phyloP scores from a whole-genome alignment of 2,329 filamentous ascomycete species.

The Cladosporium sp. region DNA sequence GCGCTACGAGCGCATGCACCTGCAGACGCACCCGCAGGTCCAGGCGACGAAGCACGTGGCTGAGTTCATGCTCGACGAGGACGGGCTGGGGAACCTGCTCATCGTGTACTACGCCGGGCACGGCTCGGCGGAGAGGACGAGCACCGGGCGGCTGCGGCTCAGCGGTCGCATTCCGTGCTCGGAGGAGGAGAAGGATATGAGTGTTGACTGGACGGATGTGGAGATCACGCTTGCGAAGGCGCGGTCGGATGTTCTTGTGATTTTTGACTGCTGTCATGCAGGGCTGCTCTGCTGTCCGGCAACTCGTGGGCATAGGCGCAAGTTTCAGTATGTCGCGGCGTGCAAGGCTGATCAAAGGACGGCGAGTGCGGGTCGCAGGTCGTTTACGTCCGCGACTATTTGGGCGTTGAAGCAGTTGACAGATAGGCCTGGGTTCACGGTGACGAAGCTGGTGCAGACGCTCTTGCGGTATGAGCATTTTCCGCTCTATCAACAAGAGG shows the following conservation, averaged over 20 bases:
- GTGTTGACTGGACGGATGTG: constrained; percentile 2
- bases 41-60: constrained; percentile 1
- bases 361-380: background rate
- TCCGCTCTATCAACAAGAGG: background rate
- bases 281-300: background rate
- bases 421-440: background rate
- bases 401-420: constrained; percentile 1
- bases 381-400: constrained; percentile 7
- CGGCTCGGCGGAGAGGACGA: background rate
- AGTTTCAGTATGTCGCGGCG: constrained; percentile 8
- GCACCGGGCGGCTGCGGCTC: background rate
- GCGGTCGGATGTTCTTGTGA: background rate
- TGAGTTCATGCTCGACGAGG: background rate
- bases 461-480: background rate
- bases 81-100: background rate
- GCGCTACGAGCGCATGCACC: background rate
- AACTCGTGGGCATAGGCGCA: background rate
- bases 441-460: background rate
- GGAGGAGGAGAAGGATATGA: background rate
- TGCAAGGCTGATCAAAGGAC: background rate
- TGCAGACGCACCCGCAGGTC: background rate
- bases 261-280: constrained; percentile 6
- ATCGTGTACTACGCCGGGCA: constrained; percentile 2
- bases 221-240: constrained; percentile 1
- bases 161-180: background rate